Conservation (phyloP, 495 filamentous ascomycete species). For the Neurospora sp. region DNA sequence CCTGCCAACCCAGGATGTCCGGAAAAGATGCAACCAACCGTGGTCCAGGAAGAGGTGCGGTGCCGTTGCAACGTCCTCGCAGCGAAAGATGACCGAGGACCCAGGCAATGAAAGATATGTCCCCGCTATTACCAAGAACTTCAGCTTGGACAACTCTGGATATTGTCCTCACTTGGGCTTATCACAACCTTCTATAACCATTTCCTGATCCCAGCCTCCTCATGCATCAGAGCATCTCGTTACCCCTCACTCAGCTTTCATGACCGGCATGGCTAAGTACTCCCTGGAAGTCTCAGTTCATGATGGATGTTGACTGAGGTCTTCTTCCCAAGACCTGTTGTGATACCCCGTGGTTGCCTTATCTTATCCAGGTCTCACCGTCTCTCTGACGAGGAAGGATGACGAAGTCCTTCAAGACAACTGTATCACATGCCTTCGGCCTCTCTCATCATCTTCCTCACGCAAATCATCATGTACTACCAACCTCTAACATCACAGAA, state of each 20-base stretch:
- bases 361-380: background rate
- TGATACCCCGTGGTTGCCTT: background rate
- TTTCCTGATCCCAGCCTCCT: background rate
- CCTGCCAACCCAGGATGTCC: background rate
- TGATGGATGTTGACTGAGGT: background rate
- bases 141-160: background rate
- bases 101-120: background rate
- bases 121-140: background rate
- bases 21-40: background rate
- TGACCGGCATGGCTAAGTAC: background rate
- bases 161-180: background rate
- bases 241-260: background rate
- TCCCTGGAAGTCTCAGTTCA: background rate
- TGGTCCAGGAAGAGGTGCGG: background rate
- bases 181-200: background rate
- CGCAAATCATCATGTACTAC: background rate
- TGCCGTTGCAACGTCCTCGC: background rate
- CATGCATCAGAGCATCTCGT: background rate
- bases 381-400: background rate
- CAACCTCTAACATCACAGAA: background rate
- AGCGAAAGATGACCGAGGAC: background rate
- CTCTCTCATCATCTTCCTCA: background rate
- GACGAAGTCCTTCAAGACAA: background rate
- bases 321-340: background rate
- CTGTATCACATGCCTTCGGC: background rate